Conservation (phyloP, 2,329 filamentous ascomycete genomes). For the Fusarium sp. region DNA sequence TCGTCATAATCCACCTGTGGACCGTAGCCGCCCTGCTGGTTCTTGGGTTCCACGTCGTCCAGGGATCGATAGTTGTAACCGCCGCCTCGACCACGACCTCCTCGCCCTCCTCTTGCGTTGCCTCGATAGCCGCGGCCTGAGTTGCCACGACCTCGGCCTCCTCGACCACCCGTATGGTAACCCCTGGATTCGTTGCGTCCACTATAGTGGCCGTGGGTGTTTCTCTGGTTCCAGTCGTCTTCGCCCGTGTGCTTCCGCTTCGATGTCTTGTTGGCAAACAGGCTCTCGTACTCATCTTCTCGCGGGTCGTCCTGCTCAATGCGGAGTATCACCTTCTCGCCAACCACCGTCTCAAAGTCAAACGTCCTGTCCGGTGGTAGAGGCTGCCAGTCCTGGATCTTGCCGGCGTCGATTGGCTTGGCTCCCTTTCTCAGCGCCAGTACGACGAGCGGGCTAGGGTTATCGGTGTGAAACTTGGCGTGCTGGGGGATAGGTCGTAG, state of each 20-base stretch:
- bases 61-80: constrained; percentile 73
- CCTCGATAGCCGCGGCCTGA: constrained; percentile 52
- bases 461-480: constrained; percentile 82
- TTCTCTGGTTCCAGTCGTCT: constrained; percentile 54
- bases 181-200: constrained; percentile 57
- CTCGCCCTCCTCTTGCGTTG: constrained; percentile 56
- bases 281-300: constrained; percentile 73
- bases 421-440: constrained; percentile 82
- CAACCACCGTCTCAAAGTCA: constrained; percentile 84
- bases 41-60: constrained; percentile 70
- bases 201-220: constrained; percentile 49
- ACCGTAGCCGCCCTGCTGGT: constrained; percentile 58
- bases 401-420: constrained; percentile 81
- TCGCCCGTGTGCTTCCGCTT: constrained; percentile 70
- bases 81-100: constrained; percentile 61
- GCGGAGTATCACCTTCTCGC: constrained; percentile 85
- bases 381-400: constrained; percentile 87
- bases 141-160: constrained; percentile 54
- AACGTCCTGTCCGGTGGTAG: constrained; percentile 77
- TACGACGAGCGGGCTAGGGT: constrained; percentile 81
- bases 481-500: constrained; percentile 78
- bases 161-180: constrained; percentile 58
- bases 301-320: constrained; percentile 78
- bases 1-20: constrained; percentile 63
- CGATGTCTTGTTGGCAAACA: constrained; percentile 69